Percentiles rank a stretch among this genome's conserved stretches.
These are phyloP conservation scores for Cruciata laevipes DNA, from an alignment of 257 asterid species.

Conservation along the genomic window DNA sequence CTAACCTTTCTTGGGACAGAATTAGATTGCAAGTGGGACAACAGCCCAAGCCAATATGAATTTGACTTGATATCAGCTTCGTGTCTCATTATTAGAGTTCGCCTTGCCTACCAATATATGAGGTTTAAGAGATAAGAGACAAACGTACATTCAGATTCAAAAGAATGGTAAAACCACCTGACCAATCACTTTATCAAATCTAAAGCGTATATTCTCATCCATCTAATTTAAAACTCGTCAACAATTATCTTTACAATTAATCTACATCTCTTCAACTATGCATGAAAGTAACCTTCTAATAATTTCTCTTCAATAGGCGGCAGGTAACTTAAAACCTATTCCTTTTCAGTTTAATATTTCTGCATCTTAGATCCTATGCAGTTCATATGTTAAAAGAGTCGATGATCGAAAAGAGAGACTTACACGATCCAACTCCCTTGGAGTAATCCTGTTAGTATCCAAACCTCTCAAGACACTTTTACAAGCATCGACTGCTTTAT, in stretches of 20 bases:
- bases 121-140: background rate
- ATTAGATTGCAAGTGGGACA: conserved; percentile 86
- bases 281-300: background rate
- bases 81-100: conserved; percentile 95
- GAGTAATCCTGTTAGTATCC: conserved; percentile 63
- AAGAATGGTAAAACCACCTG: background rate
- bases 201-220: background rate
- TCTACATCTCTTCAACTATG: background rate
- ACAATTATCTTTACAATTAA: background rate
- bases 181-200: background rate
- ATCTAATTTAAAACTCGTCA: background rate
- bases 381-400: conserved; percentile 5
- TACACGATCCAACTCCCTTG: conserved; percentile 96
- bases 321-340: background rate
- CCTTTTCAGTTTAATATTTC: background rate
- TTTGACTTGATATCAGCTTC: conserved; percentile 98
- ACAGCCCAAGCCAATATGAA: conserved; percentile 94
- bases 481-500: conserved; percentile 99
- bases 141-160: background rate
- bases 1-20: conserved; percentile 89
- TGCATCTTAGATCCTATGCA: background rate
- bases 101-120: conserved; percentile 54
- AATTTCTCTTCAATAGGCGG: background rate
- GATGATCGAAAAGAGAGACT: conserved; percentile 31
- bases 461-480: conserved; percentile 91